Conservation (phyloP, 306 rosid species). For the Lathyrus tuberosus region DNA sequence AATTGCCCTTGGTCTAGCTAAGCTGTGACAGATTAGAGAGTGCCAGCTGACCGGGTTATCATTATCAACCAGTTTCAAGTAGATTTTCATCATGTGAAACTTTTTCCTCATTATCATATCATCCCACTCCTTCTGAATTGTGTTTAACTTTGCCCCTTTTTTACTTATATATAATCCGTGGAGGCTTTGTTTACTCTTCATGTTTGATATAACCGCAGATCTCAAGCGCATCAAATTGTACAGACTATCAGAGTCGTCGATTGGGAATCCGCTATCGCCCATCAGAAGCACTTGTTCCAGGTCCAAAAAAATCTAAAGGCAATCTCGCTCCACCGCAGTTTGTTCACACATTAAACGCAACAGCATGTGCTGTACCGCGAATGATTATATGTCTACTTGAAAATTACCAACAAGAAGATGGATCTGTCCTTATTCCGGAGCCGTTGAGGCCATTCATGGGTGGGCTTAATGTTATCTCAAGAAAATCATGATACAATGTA, state of each 20-base stretch:
- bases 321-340: constrained; percentile 71
- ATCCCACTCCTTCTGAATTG: no score
- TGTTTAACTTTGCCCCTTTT: constrained; percentile 30
- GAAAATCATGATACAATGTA: constrained; percentile 42
- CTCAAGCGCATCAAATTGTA: constrained; percentile 90
- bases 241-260: constrained; percentile 87
- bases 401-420: constrained; percentile 88
- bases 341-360: constrained; percentile 92
- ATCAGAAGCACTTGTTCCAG: constrained; percentile 49
- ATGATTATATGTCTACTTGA: constrained; percentile 89
- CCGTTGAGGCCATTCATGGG: constrained; percentile 87
- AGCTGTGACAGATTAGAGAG: no score
- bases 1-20: no score
- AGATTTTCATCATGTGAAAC: no score
- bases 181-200: not conserved
- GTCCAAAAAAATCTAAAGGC: constrained; percentile 65
- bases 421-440: constrained; percentile 73
- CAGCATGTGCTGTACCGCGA: constrained; percentile 92
- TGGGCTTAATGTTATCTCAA: constrained; percentile 61
- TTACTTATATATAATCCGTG: not conserved
- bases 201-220: constrained; percentile 56
- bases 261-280: constrained; percentile 84
- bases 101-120: no score
- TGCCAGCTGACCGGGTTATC: no score
- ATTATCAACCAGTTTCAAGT: no score